phyloP scores from a whole-genome alignment of 176 grass and related monocot species.

The Pontederia paniculata region DNA sequence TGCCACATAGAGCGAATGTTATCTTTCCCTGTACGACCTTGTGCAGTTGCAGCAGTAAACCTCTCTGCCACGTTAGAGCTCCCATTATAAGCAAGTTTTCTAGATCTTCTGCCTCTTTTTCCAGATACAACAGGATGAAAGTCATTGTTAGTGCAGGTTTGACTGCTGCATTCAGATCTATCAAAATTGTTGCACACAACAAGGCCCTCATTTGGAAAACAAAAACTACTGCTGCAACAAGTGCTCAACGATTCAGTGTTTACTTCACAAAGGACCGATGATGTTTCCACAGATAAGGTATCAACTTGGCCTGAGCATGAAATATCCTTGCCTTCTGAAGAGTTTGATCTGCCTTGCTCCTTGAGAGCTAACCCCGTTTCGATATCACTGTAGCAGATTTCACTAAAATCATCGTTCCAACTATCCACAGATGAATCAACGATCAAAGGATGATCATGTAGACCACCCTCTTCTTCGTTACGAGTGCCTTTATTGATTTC shows the following conservation, averaged over 20 bases:
- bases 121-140: constrained; percentile 52
- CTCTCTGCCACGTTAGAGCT: constrained; percentile 15
- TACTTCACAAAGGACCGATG: constrained; percentile 12
- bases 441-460: not conserved
- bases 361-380: constrained; percentile 7
- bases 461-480: not conserved
- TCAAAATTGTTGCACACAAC: constrained; percentile 14
- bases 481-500: not conserved
- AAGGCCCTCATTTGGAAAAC: constrained; percentile 18
- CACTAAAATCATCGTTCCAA: constrained; percentile 20
- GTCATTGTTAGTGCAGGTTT: constrained; percentile 26
- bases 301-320: not conserved
- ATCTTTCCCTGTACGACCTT: constrained; percentile 25
- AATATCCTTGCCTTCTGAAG: constrained; percentile 6
- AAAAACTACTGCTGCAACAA: not conserved
- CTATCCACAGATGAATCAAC: constrained; percentile 32
- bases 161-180: constrained; percentile 11
- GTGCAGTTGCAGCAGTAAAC: constrained; percentile 7
- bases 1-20: constrained; percentile 18
- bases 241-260: constrained; percentile 22
- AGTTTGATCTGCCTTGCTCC: constrained; percentile 24
- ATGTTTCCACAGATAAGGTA: not conserved
- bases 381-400: constrained; percentile 24
- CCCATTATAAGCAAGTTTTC: constrained; percentile 33
- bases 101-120: constrained; percentile 52